A percentile compares a stretch with the other conserved stretches of the same genome.
These are phyloP conservation scores for Botryotinia narcissicola DNA, from an alignment of 2,329 filamentous ascomycete genomes.

Conservation along the genomic window DNA sequence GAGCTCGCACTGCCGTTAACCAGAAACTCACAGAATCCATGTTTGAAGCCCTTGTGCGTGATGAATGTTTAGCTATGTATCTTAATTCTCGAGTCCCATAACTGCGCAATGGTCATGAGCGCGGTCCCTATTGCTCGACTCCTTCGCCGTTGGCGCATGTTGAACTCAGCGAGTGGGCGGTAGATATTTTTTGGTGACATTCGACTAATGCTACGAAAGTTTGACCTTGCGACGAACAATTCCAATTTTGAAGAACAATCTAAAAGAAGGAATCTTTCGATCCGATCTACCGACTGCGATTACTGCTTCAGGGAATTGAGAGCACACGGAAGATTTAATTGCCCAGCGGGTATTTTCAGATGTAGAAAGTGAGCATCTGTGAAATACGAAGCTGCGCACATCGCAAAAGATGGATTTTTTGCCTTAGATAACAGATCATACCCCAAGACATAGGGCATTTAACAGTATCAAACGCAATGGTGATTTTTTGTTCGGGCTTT, in stretches of 20 bases:
- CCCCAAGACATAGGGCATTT: rapidly evolving
- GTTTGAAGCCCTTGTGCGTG: rapidly evolving
- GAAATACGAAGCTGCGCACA: not conserved
- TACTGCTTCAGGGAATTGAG: not conserved
- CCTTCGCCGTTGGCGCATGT: not conserved
- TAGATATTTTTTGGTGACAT: not conserved
- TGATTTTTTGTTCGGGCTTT: not conserved
- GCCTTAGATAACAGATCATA: rapidly evolving
- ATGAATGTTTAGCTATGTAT: rapidly evolving
- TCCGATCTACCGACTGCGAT: not conserved
- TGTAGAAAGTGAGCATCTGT: not conserved
- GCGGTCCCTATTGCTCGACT: not conserved
- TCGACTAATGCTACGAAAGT: not conserved
- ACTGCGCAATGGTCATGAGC: not conserved
- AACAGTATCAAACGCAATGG: not conserved
- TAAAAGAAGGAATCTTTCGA: rapidly evolving
- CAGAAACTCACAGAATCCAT: not conserved
- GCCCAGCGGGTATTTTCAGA: not conserved
- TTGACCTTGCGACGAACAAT: not conserved
- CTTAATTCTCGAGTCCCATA: rapidly evolving
- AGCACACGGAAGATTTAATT: not conserved
- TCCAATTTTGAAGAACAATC: not conserved
- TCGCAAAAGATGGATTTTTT: rapidly evolving
- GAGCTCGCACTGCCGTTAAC: not conserved
- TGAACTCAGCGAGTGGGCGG: not conserved